Conservation (phyloP, 306 rosid genomes). For the Fagus sylvatica region DNA sequence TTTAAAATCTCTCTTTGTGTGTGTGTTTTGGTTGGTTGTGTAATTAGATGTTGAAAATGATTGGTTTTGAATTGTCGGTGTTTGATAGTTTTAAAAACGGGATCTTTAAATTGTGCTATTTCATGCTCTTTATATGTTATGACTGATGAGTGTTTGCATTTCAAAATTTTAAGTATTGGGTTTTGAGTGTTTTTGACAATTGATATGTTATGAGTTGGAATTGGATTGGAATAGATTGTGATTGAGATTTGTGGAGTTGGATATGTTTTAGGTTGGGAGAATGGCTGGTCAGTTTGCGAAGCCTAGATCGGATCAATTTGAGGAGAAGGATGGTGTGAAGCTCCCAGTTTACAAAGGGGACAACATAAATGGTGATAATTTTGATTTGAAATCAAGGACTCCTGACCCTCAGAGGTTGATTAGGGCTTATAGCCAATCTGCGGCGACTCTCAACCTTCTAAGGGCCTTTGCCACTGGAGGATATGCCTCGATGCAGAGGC, state of each 20-base stretch:
- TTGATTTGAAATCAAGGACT: conserved; percentile 55
- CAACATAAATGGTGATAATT: conserved; percentile 65
- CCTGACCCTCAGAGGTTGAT: conserved; percentile 78
- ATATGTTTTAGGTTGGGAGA: conserved; percentile 61
- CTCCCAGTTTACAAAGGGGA: conserved; percentile 69
- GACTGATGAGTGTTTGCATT: neutral
- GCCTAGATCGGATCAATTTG: conserved; percentile 53
- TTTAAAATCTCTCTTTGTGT: neutral
- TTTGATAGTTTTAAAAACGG: no score
- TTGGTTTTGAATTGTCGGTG: no score
- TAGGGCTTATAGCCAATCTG: conserved; percentile 72
- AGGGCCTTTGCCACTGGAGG: conserved; percentile 79
- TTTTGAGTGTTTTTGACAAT: neutral
- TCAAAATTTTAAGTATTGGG: neutral
- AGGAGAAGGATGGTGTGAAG: conserved; percentile 62
- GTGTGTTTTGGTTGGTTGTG: neutral
- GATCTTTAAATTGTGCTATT: no score
- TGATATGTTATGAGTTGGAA: no score
- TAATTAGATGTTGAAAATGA: neutral
- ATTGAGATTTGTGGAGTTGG: neutral
- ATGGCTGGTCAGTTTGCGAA: conserved; percentile 84
- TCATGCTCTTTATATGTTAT: neutral
- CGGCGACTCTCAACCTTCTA: conserved; percentile 69
- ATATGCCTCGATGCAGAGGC: conserved; percentile 83
- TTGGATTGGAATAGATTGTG: neutral